Conservation (phyloP, 1,284 basidiomycete genomes). For the Tylopilus sp. region DNA sequence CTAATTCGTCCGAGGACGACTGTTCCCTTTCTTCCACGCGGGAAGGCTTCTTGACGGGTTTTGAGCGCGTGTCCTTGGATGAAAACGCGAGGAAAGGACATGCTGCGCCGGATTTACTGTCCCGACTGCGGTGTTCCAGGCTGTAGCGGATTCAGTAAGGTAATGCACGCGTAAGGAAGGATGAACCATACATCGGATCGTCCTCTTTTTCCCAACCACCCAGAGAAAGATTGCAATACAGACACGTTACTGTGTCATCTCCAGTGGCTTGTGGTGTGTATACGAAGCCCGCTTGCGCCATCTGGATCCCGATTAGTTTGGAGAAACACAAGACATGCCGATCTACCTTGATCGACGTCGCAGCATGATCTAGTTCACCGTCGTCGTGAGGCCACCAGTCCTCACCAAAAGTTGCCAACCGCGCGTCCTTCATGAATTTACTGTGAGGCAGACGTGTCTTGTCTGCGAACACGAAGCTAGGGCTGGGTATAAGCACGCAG, state of each 20-base stretch:
- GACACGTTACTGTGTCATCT: slow-evolving; percentile 82
- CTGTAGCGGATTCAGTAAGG: slow-evolving; percentile 47
- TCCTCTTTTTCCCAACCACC: slow-evolving; percentile 86
- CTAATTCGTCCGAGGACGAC: slow-evolving; percentile 27
- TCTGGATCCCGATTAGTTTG: slow-evolving; percentile 54
- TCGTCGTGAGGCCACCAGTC: slow-evolving; percentile 80
- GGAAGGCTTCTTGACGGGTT: slow-evolving; percentile 5
- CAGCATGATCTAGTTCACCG: slow-evolving; percentile 66
- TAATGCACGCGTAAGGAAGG: neutral
- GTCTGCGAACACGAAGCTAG: slow-evolving; percentile 67
- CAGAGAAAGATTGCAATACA: slow-evolving; percentile 80
- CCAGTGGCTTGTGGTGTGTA: slow-evolving; percentile 71
- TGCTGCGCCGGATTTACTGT: slow-evolving; percentile 52
- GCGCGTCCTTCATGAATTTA: slow-evolving; percentile 73
- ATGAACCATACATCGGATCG: slow-evolving; percentile 73
- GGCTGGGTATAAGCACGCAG: slow-evolving; percentile 6
- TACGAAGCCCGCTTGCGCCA: slow-evolving; percentile 87
- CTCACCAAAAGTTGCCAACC: slow-evolving; percentile 75
- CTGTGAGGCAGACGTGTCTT: slow-evolving; percentile 72
- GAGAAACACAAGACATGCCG: neutral
- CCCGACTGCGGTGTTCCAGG: slow-evolving; percentile 73
- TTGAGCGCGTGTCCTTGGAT: slow-evolving; percentile 22
- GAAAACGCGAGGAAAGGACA: slow-evolving; percentile 65
- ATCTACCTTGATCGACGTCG: slow-evolving; percentile 75
- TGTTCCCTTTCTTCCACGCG: slow-evolving; percentile 14